Evolutionary conservation across 139 green algal species (phyloP), one percentile per base, ranked within the genome.

Genomic region (Limnomonas spitsbergensis): DNA sequence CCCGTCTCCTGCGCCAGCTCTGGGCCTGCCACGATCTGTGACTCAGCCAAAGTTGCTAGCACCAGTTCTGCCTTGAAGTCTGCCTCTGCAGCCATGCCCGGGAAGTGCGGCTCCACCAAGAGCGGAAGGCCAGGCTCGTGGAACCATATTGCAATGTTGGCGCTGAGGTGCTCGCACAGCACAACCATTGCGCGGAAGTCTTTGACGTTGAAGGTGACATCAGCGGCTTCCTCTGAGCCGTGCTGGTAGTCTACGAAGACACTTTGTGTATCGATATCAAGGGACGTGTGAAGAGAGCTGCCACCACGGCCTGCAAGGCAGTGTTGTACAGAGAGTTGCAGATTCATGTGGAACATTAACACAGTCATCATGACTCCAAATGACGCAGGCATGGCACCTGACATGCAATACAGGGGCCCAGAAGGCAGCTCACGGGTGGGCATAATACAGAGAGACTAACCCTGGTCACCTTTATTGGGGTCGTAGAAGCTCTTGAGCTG

Each of bases 131-230:
- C 47, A 61, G 47, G 47, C 47, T 61, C 20, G 47, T 61, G 47
- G 20, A 61, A 61, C 47, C 47, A 61, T 20, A 61, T 20, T 29
- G 47, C 47, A 29, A 61, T 20, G 20, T 61, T 61, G 14, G 47
- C 14, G 20, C 20, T 14, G 14, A 29, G 47, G 20, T 29, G 20
- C 20, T 61, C 47, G 20, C 47, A 61, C 20, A 61, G 20, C 14
- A 20, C 14, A 14, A 61, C 47, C 47, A 61, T 61, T 61, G 47
- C 47, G 20, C 47, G 47, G 7, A 76, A 42, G 37, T 76, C 70
- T 9, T 42, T 40, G 31, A 76, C 35, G 39, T 76, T 76, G 39
- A 76, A 76, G 26, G 70, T 76, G n/a, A 76, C 70, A 56, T 76
- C 70, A 14, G 31, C 38, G 2, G 70, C 24, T n/a, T 56, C 70